phyloP scores from a whole-genome alignment of 768 basidiomycete genomes.

The Fomitopsis pulvina region DNA sequence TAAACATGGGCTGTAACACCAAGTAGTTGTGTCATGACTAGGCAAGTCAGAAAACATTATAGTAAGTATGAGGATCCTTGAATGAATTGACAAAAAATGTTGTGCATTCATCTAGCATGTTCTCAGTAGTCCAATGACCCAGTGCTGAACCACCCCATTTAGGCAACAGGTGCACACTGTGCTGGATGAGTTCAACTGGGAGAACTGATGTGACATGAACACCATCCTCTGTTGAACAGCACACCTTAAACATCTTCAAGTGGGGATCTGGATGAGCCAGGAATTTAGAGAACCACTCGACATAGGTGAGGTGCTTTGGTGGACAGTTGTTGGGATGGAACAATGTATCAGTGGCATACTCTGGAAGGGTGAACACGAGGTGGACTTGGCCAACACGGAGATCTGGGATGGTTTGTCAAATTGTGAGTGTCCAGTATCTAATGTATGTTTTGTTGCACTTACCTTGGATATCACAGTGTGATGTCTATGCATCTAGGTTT shows the following conservation, averaged over 20 bases:
- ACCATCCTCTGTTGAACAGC: slow-evolving; percentile 5
- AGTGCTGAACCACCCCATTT: slow-evolving; percentile 25
- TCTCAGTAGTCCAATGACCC: slow-evolving; percentile 24
- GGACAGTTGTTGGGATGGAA: not conserved
- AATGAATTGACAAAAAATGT: slow-evolving; percentile 27
- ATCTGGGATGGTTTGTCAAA: slow-evolving; percentile 9
- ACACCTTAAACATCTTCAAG: slow-evolving; percentile 21
- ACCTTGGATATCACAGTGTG: slow-evolving; percentile 11
- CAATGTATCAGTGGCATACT: not conserved
- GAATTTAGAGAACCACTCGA: slow-evolving; percentile 25
- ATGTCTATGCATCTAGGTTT: not conserved
- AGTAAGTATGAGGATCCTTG: slow-evolving; percentile 23
- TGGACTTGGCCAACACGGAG: slow-evolving; percentile 21
- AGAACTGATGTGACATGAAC: slow-evolving; percentile 17
- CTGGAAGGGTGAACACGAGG: slow-evolving; percentile 18
- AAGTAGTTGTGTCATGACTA: no score
- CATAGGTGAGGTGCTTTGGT: slow-evolving; percentile 20
- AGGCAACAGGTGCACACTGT: slow-evolving; percentile 28
- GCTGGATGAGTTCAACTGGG: slow-evolving; percentile 14
- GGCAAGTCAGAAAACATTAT: no score
- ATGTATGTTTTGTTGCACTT: not conserved
- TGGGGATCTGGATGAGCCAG: slow-evolving; percentile 11
- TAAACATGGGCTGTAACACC: no score
- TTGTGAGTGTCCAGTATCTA: not conserved
- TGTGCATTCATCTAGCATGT: slow-evolving; percentile 22